Evolutionary conservation across 352 stramenopile genomes (phyloP).

Genomic region (Globisporangium emineosum): DNA sequence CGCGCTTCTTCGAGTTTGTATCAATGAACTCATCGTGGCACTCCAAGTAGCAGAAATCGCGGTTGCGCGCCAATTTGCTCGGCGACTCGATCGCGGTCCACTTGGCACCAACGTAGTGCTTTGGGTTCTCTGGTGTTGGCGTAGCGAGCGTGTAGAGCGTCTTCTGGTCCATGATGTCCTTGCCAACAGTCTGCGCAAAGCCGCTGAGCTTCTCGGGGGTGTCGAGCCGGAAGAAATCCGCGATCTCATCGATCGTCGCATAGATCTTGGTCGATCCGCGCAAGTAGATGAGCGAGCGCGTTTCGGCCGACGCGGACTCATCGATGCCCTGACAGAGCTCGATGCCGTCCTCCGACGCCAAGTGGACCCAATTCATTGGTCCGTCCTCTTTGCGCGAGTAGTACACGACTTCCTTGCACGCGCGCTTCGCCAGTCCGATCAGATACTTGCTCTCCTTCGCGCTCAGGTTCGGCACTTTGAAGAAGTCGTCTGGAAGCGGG

Average conservation of each 20-base stretch:
- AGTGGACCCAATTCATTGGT: conserved; percentile 76
- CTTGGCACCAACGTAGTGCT: conserved; percentile 82
- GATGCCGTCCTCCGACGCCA: conserved; percentile 65
- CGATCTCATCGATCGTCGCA: conserved; percentile 76
- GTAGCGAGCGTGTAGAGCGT: conserved; percentile 63
- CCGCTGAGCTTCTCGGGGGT: conserved; percentile 65
- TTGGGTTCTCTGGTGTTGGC: conserved; percentile 68
- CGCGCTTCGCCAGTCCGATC: conserved; percentile 63
- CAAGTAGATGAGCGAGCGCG: conserved; percentile 54
- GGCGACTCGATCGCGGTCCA: conserved; percentile 79
- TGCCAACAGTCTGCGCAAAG: conserved; percentile 69
- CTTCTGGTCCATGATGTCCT: conserved; percentile 78
- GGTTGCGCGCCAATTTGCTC: conserved; percentile 67
- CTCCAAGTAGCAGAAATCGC: conserved; percentile 84
- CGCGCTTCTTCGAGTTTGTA: conserved; percentile 55
- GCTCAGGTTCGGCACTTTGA: conserved; percentile 56
- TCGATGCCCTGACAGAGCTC: conserved; percentile 77
- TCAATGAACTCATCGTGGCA: conserved; percentile 86
- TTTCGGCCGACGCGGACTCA: conserved; percentile 20
- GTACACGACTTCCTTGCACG: conserved; percentile 85
- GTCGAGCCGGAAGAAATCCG: conserved; percentile 79
- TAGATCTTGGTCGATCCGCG: conserved; percentile 65
- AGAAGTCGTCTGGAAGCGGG: conserved; percentile 69
- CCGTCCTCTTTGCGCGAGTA: conserved; percentile 67
- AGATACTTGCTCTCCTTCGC: conserved; percentile 66